Conservation (phyloP, 2,329 filamentous ascomycete species). For the Ophiostoma novo-ulmi region DNA sequence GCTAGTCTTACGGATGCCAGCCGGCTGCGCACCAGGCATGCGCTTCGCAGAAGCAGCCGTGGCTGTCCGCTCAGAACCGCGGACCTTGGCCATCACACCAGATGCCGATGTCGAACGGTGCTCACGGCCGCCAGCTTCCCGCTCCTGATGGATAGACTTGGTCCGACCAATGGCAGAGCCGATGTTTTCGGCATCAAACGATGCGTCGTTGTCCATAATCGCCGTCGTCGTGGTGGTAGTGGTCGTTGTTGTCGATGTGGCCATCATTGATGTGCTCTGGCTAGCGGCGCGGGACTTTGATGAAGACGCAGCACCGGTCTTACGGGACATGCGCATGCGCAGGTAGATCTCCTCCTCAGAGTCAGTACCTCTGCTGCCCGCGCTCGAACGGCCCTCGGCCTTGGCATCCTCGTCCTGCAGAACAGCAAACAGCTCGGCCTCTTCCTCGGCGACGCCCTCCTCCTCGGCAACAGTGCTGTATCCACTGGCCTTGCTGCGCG, state of each 20-base stretch:
- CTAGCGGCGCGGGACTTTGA: constrained; percentile 45
- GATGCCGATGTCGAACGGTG: constrained; percentile 49
- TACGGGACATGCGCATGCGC: constrained; percentile 64
- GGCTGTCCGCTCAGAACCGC: constrained; percentile 37
- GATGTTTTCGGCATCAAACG: constrained; percentile 67
- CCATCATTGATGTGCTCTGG: constrained; percentile 48
- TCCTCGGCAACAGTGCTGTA: constrained; percentile 47
- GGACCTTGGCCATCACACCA: constrained; percentile 59
- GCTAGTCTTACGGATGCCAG: constrained; percentile 60
- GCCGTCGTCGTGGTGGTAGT: constrained; percentile 57
- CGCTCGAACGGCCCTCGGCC: constrained; percentile 55
- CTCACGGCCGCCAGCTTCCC: constrained; percentile 28
- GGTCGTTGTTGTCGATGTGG: constrained; percentile 59
- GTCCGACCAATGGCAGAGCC: constrained; percentile 45
- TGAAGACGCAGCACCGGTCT: constrained; percentile 55
- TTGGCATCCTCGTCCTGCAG: constrained; percentile 53
- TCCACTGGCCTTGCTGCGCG: constrained; percentile 48
- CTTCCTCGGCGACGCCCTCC: constrained; percentile 43
- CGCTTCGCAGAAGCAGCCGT: constrained; percentile 46
- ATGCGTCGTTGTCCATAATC: constrained; percentile 60
- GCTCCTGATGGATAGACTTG: constrained; percentile 45
- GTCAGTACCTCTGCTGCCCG: constrained; percentile 52
- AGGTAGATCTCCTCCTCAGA: constrained; percentile 80
- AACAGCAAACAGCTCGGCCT: constrained; percentile 36
- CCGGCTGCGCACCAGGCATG: constrained; percentile 45